Base-by-base conservation (phyloP, 2,329 filamentous ascomycete species). In the Setomelanomma holmii region DNA sequence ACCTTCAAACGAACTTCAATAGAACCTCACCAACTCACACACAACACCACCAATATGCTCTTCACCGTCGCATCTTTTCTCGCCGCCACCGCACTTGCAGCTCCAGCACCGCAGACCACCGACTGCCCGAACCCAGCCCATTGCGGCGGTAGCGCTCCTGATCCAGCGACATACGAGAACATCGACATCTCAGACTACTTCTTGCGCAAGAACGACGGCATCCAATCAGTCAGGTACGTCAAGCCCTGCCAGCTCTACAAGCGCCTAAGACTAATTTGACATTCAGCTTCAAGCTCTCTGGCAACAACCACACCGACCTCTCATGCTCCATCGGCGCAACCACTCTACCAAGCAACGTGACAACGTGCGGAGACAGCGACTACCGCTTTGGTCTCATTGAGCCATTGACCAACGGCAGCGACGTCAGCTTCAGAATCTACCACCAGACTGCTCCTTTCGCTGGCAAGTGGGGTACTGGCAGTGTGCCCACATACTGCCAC, bases 41-140 rank as follows among this genome's bases (percentile, higher is more conserved):
- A 24, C 42, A 42, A 30, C 17, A 36, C 27, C 36, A 34, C 6
- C 43, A 55, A 17, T n/a, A 66, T 66, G 60, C 56, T 61, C 41
- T 58, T 63, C 57, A 35, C 60, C 44, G 27, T 60, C 30, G 53
- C 60, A 50, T 44, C 63, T 49, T 45, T 56, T 42, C 53, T 66
- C 53, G 53, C 55, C 53, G 56, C 55, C 22, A 52, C 54, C 34
- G 60, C 58, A 19, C 39, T 64, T 10, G 61, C 63, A 17, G 58
- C 60, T 6, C 63, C 64, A 19, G 47, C 60, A 21, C 48, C 60
- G 24, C 60, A 62, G 39, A 57, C 59, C 8, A 42, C 55, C 21
- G 58, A 53, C 38, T 63, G 60, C 60, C 53, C 59, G 42, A 64
- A 66, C 63, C 60, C 60, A 39, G 60, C 60, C n/a, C 58, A 59